These are phyloP conservation scores for Arthroderma sp. DNA, from an alignment of 2,329 filamentous ascomycete species.

Conservation along the genomic window DNA sequence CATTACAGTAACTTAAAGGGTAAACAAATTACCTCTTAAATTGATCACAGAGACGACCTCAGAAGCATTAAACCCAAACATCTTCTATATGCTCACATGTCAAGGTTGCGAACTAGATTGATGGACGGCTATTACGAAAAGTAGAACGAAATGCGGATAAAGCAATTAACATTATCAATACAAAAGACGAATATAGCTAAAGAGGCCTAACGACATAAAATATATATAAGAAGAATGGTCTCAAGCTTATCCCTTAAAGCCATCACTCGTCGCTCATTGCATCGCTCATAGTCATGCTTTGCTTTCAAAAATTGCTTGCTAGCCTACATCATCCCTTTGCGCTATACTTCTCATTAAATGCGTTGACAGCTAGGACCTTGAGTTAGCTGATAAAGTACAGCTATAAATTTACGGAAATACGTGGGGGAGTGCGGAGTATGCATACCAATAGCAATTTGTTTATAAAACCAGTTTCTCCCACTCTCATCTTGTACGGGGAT, in stretches of 20 bases:
- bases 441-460: constrained; percentile 49
- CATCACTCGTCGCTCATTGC: background rate
- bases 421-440: constrained; percentile 6
- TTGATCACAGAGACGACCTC: too few relatives aligned
- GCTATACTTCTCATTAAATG: constrained; percentile 56
- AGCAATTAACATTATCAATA: background rate
- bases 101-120: too few relatives aligned
- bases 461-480: constrained; percentile 53
- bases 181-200: background rate
- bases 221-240: background rate
- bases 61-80: too few relatives aligned
- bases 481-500: constrained; percentile 87
- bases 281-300: background rate
- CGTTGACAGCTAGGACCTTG: constrained; percentile 43
- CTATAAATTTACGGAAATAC: background rate
- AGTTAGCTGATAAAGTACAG: background rate
- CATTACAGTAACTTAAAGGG: too few relatives aligned
- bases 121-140: background rate
- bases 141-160: background rate
- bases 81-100: too few relatives aligned
- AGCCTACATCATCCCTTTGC: constrained; percentile 38
- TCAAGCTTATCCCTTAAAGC: background rate
- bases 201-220: background rate
- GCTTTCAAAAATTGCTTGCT: background rate
- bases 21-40: too few relatives aligned